Percentiles rank a stretch among this genome's conserved stretches.
phyloP scores from a whole-genome alignment of 2,329 filamentous ascomycete genomes.

The Dothistroma septosporum region DNA sequence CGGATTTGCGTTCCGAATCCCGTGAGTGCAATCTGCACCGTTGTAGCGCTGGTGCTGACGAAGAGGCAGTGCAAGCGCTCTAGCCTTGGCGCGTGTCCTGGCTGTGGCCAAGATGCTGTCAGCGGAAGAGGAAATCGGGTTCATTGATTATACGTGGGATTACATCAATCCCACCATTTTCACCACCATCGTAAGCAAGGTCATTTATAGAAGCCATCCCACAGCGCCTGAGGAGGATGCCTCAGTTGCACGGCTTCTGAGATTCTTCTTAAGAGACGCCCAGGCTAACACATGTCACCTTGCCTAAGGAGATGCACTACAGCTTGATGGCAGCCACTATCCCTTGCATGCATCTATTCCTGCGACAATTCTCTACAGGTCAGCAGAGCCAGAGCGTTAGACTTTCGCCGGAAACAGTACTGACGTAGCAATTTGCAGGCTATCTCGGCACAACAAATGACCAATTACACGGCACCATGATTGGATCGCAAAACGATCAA shows the following conservation, averaged over 20 bases:
- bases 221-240: no score
- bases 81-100: conserved; percentile 10
- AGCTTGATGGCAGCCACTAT: conserved; percentile 18
- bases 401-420: not conserved
- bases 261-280: no score
- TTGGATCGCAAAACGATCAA: conserved; percentile 1
- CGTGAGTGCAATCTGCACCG: conserved; percentile 6
- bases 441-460: conserved; percentile 13
- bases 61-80: conserved; percentile 8
- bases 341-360: conserved; percentile 20
- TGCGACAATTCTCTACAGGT: conserved; percentile 14
- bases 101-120: conserved; percentile 12
- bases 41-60: not conserved
- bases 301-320: conserved; percentile 12
- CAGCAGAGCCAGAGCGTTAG: not conserved
- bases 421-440: not conserved
- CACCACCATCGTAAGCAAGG: conserved; percentile 3
- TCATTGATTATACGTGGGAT: conserved; percentile 13
- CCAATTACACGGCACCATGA: conserved; percentile 8
- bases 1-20: conserved; percentile 19
- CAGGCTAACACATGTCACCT: no score
- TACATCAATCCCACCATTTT: conserved; percentile 12
- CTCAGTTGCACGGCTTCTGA: no score
- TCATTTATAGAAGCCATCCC: no score
- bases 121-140: not conserved